Conservation (phyloP, 2,329 filamentous ascomycete genomes). For the Nemania serpens region DNA sequence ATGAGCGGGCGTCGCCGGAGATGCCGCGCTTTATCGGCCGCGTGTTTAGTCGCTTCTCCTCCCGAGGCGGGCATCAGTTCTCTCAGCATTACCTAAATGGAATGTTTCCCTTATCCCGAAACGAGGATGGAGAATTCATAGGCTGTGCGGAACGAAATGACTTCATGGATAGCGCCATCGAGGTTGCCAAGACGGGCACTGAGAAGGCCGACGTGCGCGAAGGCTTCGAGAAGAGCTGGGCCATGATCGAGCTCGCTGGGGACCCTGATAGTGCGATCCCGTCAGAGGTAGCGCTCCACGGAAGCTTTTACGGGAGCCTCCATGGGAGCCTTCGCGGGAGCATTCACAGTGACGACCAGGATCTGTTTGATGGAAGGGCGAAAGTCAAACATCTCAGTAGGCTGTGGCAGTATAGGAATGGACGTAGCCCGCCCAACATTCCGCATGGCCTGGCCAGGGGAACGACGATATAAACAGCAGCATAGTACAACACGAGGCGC, state of each 20-base stretch:
- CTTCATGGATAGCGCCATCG: conserved; percentile 65
- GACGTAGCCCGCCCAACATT: conserved; percentile 54
- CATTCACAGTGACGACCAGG: conserved; percentile 32
- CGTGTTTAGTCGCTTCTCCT: conserved; percentile 60
- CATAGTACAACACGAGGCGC: neutral
- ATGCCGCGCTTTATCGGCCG: conserved; percentile 66
- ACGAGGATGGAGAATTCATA: conserved; percentile 47
- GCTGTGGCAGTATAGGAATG: conserved; percentile 67
- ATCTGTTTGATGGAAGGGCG: conserved; percentile 45
- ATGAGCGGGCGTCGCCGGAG: conserved; percentile 47
- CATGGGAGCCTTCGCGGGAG: conserved; percentile 43
- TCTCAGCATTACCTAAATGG: conserved; percentile 65
- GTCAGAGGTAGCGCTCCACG: conserved; percentile 45
- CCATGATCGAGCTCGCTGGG: conserved; percentile 42
- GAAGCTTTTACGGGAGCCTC: conserved; percentile 42
- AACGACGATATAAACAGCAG: conserved; percentile 18
- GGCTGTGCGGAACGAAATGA: conserved; percentile 55
- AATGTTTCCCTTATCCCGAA: conserved; percentile 60
- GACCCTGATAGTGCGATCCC: conserved; percentile 26
- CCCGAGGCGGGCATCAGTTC: conserved; percentile 61
- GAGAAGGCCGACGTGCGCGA: conserved; percentile 52
- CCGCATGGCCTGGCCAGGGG: conserved; percentile 46
- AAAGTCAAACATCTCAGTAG: conserved; percentile 65
- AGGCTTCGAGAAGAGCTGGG: conserved; percentile 54
- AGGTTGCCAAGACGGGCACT: conserved; percentile 50